Percentiles rank a stretch among this genome's conserved stretches.
These are phyloP conservation scores for Saitozyma podzolica DNA, from an alignment of 768 basidiomycete species.

Conservation along the genomic window DNA sequence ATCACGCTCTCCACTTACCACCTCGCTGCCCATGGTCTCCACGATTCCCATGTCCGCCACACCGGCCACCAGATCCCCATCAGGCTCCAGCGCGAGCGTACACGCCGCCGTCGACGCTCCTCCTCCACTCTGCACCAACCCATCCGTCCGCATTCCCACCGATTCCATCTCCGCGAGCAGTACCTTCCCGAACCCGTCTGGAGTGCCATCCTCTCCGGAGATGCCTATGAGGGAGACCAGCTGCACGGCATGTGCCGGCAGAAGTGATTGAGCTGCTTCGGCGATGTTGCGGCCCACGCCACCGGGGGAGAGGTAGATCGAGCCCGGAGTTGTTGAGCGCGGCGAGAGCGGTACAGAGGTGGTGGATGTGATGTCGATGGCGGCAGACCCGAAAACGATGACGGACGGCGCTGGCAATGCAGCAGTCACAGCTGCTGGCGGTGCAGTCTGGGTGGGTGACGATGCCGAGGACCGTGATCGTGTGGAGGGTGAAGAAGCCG, in stretches of 20 bases:
- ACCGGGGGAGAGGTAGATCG: constrained; percentile 69
- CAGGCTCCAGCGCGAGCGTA: constrained; percentile 73
- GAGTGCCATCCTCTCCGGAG: background rate
- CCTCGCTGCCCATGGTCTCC: constrained; percentile 57
- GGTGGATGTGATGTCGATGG: constrained; percentile 73
- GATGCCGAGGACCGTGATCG: background rate
- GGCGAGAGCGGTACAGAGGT: constrained; percentile 53
- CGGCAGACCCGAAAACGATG: constrained; percentile 79
- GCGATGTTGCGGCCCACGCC: constrained; percentile 96
- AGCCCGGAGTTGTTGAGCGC: constrained; percentile 78
- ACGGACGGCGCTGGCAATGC: constrained; percentile 52
- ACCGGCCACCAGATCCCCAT: constrained; percentile 74
- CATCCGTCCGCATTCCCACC: constrained; percentile 80
- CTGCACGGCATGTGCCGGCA: constrained; percentile 54
- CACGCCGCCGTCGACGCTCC: constrained; percentile 72
- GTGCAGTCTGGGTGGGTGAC: background rate
- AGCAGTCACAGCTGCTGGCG: background rate
- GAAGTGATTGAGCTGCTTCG: constrained; percentile 75
- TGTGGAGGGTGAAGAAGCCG: background rate
- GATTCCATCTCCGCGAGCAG: constrained; percentile 61
- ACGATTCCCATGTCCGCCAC: constrained; percentile 83
- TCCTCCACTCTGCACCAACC: constrained; percentile 58
- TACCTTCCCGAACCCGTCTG: constrained; percentile 64
- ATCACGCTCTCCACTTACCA: constrained; percentile 52
- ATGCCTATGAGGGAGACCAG: constrained; percentile 71